A percentile compares a stretch with the other conserved stretches of the same genome.
Conservation (phyloP, 495 filamentous ascomycete species). For the Aspergillus funiculosus region DNA sequence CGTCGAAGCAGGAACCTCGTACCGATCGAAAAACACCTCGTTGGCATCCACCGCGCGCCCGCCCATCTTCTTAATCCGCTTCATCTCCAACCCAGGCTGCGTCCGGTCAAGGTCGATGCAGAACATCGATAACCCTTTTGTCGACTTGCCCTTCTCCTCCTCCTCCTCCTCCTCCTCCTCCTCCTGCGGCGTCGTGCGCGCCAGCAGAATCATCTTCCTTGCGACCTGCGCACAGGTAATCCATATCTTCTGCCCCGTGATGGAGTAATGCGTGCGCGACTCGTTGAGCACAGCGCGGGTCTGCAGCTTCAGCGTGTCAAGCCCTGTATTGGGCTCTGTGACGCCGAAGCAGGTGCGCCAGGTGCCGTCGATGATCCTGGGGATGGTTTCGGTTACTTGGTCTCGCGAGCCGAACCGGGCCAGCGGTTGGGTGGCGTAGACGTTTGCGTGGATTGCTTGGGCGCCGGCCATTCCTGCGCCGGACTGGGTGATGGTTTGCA, state of each 20-base stretch:
- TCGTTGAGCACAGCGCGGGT: conserved; percentile 50
- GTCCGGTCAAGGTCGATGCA: conserved; percentile 64
- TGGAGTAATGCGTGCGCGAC: conserved; percentile 49
- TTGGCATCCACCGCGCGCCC: conserved; percentile 75
- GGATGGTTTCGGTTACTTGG: conserved; percentile 56
- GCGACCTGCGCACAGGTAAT: conserved; percentile 76
- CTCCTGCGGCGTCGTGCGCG: conserved; percentile 63
- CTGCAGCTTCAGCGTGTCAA: conserved; percentile 64
- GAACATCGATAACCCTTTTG: conserved; percentile 67
- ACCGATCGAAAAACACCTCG: conserved; percentile 78
- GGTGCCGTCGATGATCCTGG: conserved; percentile 61
- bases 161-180: conserved; percentile 56
- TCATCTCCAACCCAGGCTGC: conserved; percentile 53
- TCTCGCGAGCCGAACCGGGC: conserved; percentile 60
- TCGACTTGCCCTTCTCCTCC: conserved; percentile 58
- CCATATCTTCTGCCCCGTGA: conserved; percentile 79
- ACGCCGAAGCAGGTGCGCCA: conserved; percentile 71
- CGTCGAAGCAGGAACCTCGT: conserved; percentile 51
- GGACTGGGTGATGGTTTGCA: conserved; percentile 73
- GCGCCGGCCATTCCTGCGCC: conserved; percentile 76
- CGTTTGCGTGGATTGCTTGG: conserved; percentile 69
- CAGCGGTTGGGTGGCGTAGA: conserved; percentile 73
- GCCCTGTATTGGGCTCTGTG: conserved; percentile 59
- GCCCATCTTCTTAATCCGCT: conserved; percentile 76
- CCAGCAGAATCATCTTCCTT: conserved; percentile 69